phyloP scores from a whole-genome alignment of 306 rosid species.

The Herpetospermum pedunculosum region DNA sequence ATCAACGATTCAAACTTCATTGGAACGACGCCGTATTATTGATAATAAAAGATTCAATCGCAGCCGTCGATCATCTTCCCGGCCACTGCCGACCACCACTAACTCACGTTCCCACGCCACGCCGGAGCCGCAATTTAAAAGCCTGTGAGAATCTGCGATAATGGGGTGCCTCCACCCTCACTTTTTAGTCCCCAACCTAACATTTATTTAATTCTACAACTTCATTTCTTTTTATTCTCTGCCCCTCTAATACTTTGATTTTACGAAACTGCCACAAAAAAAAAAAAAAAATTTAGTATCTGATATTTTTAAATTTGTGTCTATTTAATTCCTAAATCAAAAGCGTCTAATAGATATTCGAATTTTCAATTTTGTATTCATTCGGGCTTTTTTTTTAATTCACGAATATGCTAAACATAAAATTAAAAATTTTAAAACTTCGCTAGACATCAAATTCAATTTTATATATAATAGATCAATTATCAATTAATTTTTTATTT shows the following conservation, averaged over 20 bases:
- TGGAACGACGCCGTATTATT: background rate
- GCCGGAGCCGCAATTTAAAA: slow-evolving; percentile 7
- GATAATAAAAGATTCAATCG: background rate
- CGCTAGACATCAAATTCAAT: no score
- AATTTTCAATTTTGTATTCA: no score
- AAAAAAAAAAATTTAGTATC: no score
- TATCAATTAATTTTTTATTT: no score
- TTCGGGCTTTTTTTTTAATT: no score
- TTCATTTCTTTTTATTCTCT: background rate
- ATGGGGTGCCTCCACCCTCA: background rate
- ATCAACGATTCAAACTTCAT: background rate
- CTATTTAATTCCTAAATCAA: no score
- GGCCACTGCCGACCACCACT: background rate
- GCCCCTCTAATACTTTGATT: background rate
- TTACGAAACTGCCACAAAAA: background rate
- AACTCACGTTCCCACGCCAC: background rate
- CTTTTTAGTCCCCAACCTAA: background rate
- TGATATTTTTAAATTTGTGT: no score
- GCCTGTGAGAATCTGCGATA: background rate
- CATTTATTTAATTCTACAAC: background rate
- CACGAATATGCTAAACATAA: no score
- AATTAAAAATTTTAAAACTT: no score
- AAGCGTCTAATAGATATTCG: no score
- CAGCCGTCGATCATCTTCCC: background rate
- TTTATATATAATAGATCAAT: no score